Evolutionary conservation across 2,329 filamentous ascomycete species (phyloP), one percentile per base, ranked within the genome.

Genomic region (Colletotrichum higginsianum): DNA sequence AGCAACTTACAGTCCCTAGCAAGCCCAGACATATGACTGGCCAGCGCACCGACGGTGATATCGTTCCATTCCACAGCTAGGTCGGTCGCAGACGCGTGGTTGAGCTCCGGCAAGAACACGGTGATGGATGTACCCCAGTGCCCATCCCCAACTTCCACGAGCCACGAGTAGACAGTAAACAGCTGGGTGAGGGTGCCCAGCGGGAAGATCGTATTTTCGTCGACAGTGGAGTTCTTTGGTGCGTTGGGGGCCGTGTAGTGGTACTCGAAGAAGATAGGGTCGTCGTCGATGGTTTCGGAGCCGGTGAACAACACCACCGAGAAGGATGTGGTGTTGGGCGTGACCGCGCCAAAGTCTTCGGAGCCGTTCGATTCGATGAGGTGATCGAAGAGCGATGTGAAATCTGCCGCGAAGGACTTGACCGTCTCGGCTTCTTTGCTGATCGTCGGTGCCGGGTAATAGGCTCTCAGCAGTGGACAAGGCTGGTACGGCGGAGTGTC

Each of bases 121-220:
- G 79, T 81, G 11, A 81, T 78, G 0, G 79, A 73, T 0, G 67
- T 71, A 23, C 77, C 72, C 79, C 79, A 81, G 0, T 74, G 60
- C 5, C 11, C 56, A 3, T 77, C 76, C 0, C 79, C 79, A 42
- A 77, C 74, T 21, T 77, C 68, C 3, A 75, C 75, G 0, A 82
- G 74, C 80, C 80, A 82, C 0, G 78, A 57, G 26, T 81, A 81
- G 1, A 80, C 77, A 0, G 79, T 81, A 50, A 81, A 79, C 0
- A 81, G 58, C 75, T 79, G 78, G 2, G 77, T 80, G 15, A 81
- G 50, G 9, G 77, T 76, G 0, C 79, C 80, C 1, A 79, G 15
- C 0, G 77, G 78, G 4, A 81, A 78, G 1, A 66, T 69, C 2
- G 80, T 80, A 16, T 75, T 38, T 0, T 66, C 53, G 0, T 75